Evolutionary conservation across 2,329 filamentous ascomycete genomes (phyloP).

Genomic region (Alternaria ventricosa): DNA sequence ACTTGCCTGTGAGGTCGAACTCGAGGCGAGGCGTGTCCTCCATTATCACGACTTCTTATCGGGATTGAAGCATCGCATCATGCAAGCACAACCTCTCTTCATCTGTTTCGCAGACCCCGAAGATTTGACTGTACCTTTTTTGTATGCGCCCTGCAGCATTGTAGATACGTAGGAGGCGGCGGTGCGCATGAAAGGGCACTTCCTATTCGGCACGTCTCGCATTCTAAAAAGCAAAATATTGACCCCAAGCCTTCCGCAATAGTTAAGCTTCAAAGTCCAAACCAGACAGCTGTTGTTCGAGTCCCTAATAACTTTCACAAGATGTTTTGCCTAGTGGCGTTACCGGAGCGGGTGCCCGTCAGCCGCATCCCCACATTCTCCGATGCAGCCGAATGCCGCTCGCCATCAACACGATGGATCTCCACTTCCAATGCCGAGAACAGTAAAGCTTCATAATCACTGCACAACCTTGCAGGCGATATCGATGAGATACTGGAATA

Average conservation of each 20-base stretch:
- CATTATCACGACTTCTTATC: not conserved
- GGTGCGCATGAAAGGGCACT: not conserved
- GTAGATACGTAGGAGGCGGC: not conserved
- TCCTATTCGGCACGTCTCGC: not conserved
- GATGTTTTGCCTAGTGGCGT: not conserved
- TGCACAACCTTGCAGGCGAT: not conserved
- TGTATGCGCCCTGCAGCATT: not conserved
- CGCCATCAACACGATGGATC: constrained; percentile 13
- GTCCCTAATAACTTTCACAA: not conserved
- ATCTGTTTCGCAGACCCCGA: not conserved
- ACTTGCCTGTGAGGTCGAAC: not conserved
- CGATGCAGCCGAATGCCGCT: constrained; percentile 6
- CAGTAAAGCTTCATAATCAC: not conserved
- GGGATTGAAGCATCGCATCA: not conserved
- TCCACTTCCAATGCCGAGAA: constrained; percentile 16
- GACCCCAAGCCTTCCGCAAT: not conserved
- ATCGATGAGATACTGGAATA: not conserved
- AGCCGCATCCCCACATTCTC: constrained; percentile 24
- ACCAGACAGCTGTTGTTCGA: not conserved
- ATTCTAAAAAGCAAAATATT: not conserved
- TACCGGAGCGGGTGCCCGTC: not conserved
- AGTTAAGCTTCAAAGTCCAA: not conserved
- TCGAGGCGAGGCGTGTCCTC: not conserved
- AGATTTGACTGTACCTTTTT: not conserved
- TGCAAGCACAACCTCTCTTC: not conserved